A percentile compares a stretch with the other conserved stretches of the same genome.
phyloP scores from a whole-genome alignment of 108 stramenopile genomes.

The Pseudonitzschia multiseries region DNA sequence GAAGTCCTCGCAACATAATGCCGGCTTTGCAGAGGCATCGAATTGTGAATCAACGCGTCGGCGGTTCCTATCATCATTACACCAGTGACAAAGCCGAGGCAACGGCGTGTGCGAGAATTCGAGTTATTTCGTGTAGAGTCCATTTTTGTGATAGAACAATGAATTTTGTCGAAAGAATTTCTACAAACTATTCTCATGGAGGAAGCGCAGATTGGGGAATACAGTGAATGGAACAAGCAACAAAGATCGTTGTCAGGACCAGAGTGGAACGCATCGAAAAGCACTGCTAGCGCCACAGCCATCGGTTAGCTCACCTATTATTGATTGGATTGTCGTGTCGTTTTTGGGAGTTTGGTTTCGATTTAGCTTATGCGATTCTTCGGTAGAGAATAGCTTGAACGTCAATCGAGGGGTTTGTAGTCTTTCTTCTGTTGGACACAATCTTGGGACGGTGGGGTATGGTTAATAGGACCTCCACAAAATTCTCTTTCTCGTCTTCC shows the following conservation, averaged over 20 bases:
- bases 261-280: no score
- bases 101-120: neutral
- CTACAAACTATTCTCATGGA: neutral
- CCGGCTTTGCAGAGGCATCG: conserved; percentile 14
- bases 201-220: no score
- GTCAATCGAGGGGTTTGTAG: no score
- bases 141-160: neutral
- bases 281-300: no score
- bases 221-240: no score
- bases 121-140: neutral
- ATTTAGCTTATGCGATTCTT: no score
- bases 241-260: no score
- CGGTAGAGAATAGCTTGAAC: no score
- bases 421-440: neutral
- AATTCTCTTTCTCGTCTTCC: conserved; percentile 9
- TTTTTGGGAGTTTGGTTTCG: no score
- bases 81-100: conserved; percentile 19
- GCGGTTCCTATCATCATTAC: conserved; percentile 22
- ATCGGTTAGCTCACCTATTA: no score
- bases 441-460: neutral
- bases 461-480: neutral
- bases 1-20: neutral
- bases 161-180: neutral
- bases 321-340: no score
- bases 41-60: conserved; percentile 23